Evolutionary conservation across 257 asterid genomes (phyloP), one percentile per base, ranked within the genome.

Genomic region (Solanum chmielewskii): DNA sequence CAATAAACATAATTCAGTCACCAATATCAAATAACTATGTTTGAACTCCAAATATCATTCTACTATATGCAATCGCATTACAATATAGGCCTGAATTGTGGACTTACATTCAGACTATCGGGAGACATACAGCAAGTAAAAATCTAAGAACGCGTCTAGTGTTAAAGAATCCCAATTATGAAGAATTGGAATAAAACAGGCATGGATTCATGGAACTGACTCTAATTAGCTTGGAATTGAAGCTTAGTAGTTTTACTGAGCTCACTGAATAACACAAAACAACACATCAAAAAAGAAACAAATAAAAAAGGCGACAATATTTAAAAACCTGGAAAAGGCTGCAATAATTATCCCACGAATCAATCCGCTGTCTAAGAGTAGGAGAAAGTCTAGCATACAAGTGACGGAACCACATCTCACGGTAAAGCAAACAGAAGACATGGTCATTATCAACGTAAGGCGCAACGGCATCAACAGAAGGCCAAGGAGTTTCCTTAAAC

Each of bases 351-450:
- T 97, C 99, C 98, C 99, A 97, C 0, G 99, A 96, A 88, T 96
- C 98, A 70, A 95, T 92, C 87, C 99, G 88, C 90, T 96, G 99
- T 89, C 88, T 92, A 47, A 90, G 92, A 45, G 99, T 93, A 20
- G 99, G 99, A 64, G 98, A 91, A 44, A 92, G 96, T 85, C 97
- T 91, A 3, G 99, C 99, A 83, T 91, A 97, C 91, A 97, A 91
- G 82, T 97, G 99, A 4, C 99, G 95, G 86, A 90, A 96, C 98
- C 99, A 97, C 98, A 97, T 97, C 92, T 97, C 99, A 2, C 98
- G 98, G 76, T 97, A 97, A 56, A 97, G 94, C 94, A 97, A 92
- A 91, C 99, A 93, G 85, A 97, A 97, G 2, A 97, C 99, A 42
- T 94, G 99, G 83, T 97, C 99, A 59, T 97, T 95, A 56, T 97